These are phyloP conservation scores for Chaetoscypha palmicola DNA, from an alignment of 2,329 filamentous ascomycete species.

Conservation along the genomic window DNA sequence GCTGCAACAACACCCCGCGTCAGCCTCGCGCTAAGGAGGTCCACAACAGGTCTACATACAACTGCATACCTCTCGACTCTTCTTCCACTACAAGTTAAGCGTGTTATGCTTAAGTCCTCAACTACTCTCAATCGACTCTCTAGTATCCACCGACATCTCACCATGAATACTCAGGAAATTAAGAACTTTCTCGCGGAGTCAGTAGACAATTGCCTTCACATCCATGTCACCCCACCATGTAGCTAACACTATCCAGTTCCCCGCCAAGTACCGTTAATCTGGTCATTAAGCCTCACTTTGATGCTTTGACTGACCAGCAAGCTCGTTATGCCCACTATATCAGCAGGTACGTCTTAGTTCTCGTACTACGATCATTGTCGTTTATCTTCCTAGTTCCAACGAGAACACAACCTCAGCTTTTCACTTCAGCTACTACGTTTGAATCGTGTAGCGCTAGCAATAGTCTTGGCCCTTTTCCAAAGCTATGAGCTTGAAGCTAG, in stretches of 20 bases:
- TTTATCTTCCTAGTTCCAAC: too few species aligned
- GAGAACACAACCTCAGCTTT: too few species aligned
- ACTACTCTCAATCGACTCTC: slow-evolving; percentile 19
- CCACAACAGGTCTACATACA: slow-evolving; percentile 5
- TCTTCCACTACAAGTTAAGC: slow-evolving; percentile 10
- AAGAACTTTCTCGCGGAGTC: slow-evolving; percentile 77
- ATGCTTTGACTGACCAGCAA: slow-evolving; percentile 65
- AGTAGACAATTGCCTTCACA: not conserved
- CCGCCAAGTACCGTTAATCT: slow-evolving; percentile 84
- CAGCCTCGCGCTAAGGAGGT: slow-evolving; percentile 14
- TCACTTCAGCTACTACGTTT: too few species aligned
- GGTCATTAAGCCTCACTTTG: slow-evolving; percentile 89
- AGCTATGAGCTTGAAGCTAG: too few species aligned
- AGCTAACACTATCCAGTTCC: slow-evolving; percentile 34
- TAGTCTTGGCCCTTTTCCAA: too few species aligned
- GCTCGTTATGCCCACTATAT: slow-evolving; percentile 91
- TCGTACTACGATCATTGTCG: too few species aligned
- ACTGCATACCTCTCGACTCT: slow-evolving; percentile 7
- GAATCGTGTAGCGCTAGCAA: too few species aligned
- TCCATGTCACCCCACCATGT: too few species aligned
- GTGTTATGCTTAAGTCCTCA: slow-evolving; percentile 15
- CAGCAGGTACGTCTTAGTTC: slow-evolving; percentile 65
- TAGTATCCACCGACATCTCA: slow-evolving; percentile 20
- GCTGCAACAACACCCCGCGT: slow-evolving; percentile 9
- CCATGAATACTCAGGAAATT: slow-evolving; percentile 53